Conservation (phyloP, 257 asterid genomes). For the Solanum bulbocastanum region DNA sequence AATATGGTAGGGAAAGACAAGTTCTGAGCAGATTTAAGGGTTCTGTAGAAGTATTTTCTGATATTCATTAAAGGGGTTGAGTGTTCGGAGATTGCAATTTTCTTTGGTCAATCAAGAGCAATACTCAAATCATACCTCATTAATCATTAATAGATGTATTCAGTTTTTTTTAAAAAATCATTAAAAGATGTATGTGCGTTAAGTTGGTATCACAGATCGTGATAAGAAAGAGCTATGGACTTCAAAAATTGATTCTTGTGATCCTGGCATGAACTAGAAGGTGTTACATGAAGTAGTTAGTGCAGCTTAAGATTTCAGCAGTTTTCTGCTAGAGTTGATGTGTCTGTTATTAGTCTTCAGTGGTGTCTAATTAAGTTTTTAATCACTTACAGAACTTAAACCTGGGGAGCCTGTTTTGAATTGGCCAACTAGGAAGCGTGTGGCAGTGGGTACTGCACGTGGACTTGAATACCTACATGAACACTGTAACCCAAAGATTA, state of each 20-base stretch:
- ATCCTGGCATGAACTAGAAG: background rate
- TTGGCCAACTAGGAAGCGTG: background rate
- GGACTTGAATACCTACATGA: background rate
- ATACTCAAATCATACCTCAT: background rate
- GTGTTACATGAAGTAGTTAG: background rate
- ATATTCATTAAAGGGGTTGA: background rate
- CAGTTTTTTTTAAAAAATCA: background rate
- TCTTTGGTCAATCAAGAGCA: background rate
- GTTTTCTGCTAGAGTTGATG: background rate
- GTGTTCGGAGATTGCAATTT: background rate
- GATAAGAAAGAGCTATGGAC: background rate
- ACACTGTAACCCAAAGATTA: background rate
- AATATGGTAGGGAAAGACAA: background rate
- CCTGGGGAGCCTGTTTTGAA: background rate
- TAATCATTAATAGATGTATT: background rate
- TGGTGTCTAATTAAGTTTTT: constrained; percentile 17
- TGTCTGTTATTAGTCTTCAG: background rate
- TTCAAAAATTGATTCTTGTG: background rate
- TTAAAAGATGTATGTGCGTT: background rate
- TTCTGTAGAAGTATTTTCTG: background rate
- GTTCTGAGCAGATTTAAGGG: background rate
- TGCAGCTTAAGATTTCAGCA: background rate
- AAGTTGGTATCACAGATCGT: background rate
- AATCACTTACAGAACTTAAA: background rate
- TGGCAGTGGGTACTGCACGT: background rate